Evolutionary conservation across 1,139 yeast genomes (phyloP).

Genomic region (Pichia sp.): DNA sequence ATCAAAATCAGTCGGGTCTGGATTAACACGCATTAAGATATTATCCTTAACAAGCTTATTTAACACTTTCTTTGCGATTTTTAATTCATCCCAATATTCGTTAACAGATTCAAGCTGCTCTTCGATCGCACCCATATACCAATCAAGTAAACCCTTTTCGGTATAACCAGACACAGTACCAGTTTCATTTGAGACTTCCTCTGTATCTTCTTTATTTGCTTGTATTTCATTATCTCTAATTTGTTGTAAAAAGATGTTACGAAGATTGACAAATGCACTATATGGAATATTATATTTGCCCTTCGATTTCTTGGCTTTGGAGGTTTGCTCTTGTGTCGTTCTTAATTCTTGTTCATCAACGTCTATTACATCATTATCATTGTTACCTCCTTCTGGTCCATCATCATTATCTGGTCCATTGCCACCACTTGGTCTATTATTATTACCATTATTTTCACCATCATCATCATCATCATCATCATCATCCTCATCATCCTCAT

Average conservation of each 20-base stretch:
- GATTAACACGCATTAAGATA: slow-evolving; percentile 74
- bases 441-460: slow-evolving; percentile 11
- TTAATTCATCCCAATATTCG: slow-evolving; percentile 65
- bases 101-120: slow-evolving; percentile 63
- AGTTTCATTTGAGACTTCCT: slow-evolving; percentile 32
- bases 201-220: slow-evolving; percentile 21
- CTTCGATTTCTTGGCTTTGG: slow-evolving; percentile 4
- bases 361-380: slow-evolving; percentile 4
- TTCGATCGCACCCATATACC: slow-evolving; percentile 76
- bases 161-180: slow-evolving; percentile 50
- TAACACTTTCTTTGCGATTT: slow-evolving; percentile 71
- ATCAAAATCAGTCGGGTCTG: slow-evolving; percentile 41
- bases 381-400: slow-evolving; percentile 5
- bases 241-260: slow-evolving; percentile 69
- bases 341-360: slow-evolving; percentile 13
- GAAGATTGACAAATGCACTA: slow-evolving; percentile 79
- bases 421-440: slow-evolving; percentile 3
- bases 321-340: slow-evolving; percentile 9
- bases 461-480: slow-evolving; percentile 21
- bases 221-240: slow-evolving; percentile 51
- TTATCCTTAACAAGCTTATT: slow-evolving; percentile 81
- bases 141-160: slow-evolving; percentile 63
- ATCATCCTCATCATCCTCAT: slow-evolving; percentile 48
- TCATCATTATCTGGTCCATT: slow-evolving; percentile 13
- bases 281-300: slow-evolving; percentile 56